A percentile compares a stretch with the other conserved stretches of the same genome.
These are phyloP conservation scores for Cladosporium sp. DNA, from an alignment of 2,329 filamentous ascomycete genomes.

Conservation along the genomic window DNA sequence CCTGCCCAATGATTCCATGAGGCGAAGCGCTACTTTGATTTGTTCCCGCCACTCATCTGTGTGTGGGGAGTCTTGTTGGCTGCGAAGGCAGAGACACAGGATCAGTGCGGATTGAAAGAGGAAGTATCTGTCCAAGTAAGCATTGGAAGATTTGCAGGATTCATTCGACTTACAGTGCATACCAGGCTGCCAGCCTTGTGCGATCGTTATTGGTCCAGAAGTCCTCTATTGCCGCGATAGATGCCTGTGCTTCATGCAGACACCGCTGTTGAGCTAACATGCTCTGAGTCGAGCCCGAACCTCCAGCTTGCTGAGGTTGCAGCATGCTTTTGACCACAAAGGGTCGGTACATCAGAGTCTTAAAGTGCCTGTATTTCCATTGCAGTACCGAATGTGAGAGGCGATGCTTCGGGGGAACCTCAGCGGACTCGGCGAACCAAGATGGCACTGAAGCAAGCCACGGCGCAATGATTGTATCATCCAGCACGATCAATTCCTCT, in stretches of 20 bases:
- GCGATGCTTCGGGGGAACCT: constrained; percentile 30
- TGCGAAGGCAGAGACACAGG: constrained; percentile 47
- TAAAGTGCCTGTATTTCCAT: constrained; percentile 49
- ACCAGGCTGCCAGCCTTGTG: constrained; percentile 49
- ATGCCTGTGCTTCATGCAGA: constrained; percentile 42
- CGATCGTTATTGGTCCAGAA: constrained; percentile 45
- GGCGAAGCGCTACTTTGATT: constrained; percentile 42
- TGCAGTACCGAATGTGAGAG: constrained; percentile 32
- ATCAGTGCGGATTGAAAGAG: constrained; percentile 54
- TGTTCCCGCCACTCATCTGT: constrained; percentile 47
- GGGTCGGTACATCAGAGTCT: constrained; percentile 52
- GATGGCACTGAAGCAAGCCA: neutral
- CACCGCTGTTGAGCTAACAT: neutral
- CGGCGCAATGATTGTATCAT: neutral
- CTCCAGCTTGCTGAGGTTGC: constrained; percentile 13
- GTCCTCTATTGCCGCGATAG: constrained; percentile 43
- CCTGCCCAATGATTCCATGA: constrained; percentile 41
- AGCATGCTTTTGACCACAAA: constrained; percentile 50
- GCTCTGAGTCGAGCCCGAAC: neutral
- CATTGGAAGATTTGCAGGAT: neutral
- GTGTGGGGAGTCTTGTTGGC: constrained; percentile 31
- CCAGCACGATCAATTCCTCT: neutral
- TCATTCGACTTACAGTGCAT: constrained; percentile 42
- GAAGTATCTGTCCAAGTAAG: constrained; percentile 34
- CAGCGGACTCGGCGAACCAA: constrained; percentile 38